A percentile compares a stretch with the other conserved stretches of the same genome.
Conservation (phyloP, 208 protist species). For the Herpetomonas samuelpessoai region DNA sequence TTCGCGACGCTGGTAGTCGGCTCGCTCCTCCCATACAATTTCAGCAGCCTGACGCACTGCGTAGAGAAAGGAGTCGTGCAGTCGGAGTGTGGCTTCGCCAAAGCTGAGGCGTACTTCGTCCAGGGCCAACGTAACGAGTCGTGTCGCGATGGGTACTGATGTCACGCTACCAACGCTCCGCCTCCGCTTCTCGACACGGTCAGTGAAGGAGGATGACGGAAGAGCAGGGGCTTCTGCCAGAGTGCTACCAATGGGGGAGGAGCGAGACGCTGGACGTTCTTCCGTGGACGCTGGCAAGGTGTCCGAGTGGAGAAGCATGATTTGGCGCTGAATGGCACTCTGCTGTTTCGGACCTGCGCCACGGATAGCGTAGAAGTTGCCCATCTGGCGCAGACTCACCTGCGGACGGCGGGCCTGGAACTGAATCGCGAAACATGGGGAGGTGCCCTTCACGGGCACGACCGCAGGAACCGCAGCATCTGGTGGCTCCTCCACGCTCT, state of each 20-base stretch:
- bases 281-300: neutral
- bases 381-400: neutral
- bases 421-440: neutral
- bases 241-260: no score
- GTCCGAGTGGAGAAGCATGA: neutral
- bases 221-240: no score
- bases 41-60: slow-evolving; percentile 24
- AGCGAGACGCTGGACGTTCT: neutral
- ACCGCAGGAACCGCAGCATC: neutral
- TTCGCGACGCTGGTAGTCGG: no score
- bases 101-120: slow-evolving; percentile 34
- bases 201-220: no score
- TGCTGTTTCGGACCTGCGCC: neutral
- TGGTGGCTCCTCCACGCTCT: neutral
- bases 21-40: neutral
- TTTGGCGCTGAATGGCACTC: neutral
- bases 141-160: neutral
- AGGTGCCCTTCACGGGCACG: no score
- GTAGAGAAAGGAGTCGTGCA: slow-evolving; percentile 62
- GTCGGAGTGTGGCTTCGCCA: slow-evolving; percentile 30
- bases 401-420: slow-evolving; percentile 4
- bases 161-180: neutral
- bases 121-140: slow-evolving; percentile 26
- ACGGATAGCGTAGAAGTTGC: neutral
- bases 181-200: no score